Evolutionary conservation across 495 filamentous ascomycete species (phyloP), one percentile per base, ranked within the genome.

Genomic region (Collariella sp.): DNA sequence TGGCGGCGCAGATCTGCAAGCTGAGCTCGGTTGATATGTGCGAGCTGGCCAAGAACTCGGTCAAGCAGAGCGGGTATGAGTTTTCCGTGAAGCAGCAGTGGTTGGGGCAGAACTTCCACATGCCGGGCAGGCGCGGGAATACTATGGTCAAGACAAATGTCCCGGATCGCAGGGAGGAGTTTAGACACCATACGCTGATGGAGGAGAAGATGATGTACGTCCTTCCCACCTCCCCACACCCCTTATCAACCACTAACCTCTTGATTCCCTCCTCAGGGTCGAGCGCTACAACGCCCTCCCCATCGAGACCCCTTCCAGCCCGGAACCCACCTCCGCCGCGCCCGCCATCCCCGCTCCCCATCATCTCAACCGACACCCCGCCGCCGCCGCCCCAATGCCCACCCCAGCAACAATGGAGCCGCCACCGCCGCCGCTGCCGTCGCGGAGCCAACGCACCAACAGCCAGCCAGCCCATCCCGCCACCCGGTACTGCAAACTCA

Each of bases 11-110:
- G 70, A 98, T 98, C 44, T 98, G 96, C 72, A 96, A 96, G 70
- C 81, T 98, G 22, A 94, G 84, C 67, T 88, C 90, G 16, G 91
- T 96, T 6, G 93, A 98, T 67, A 98, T 98, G 93, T 97, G 94
- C 64, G 93, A 98, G 71, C 74, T 98, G 33, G 93, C 93, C 4
- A 94, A 91, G 70, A 90, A 96, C 69, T 95, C 89, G 13, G 93
- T 98, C 31, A 79, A 81, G 58, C 93, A 98, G 65, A 94, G 89
- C 68, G 93, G 93, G 18, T 98, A 95, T 61, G 93, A 98, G 67
- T 77, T 85, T 62, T 77, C 81, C 16, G 68, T 97, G 58, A 98
- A 96, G 72, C 83, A 87, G 57, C 79, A 87, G 66, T 98, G 91
- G 91, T 75, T 98, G 7, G 93, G 93, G 2, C 71, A 76, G 15